Evolutionary conservation across 148 eudicot genomes (phyloP).

Genomic region (Tetragonia tetragonoides): DNA sequence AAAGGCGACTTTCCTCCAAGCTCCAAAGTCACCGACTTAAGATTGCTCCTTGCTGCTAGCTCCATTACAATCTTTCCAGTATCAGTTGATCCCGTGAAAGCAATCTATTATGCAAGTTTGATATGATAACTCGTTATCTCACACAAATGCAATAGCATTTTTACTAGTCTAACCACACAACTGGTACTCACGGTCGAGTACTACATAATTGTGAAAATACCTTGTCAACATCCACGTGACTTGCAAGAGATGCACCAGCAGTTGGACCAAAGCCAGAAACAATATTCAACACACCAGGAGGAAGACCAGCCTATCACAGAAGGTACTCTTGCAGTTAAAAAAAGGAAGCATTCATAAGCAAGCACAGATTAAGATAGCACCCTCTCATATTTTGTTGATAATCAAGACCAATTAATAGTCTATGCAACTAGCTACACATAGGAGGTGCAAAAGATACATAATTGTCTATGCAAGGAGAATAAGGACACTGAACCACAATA

Average conservation of each 20-base stretch:
- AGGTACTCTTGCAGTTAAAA: neutral
- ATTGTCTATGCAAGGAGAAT: neutral
- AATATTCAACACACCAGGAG: conserved; percentile 71
- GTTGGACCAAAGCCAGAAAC: conserved; percentile 75
- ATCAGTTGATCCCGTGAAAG: conserved; percentile 66
- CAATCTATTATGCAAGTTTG: conserved; percentile 31
- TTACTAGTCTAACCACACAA: neutral
- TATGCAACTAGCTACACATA: neutral
- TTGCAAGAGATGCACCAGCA: conserved; percentile 77
- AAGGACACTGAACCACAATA: neutral
- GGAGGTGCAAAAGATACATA: neutral
- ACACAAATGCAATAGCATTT: neutral
- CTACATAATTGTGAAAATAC: conserved; percentile 21
- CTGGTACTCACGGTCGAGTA: neutral
- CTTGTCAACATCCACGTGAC: conserved; percentile 90
- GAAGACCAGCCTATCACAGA: conserved; percentile 63
- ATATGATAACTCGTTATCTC: neutral
- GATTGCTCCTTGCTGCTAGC: conserved; percentile 57
- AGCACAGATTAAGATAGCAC: neutral
- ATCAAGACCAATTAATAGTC: neutral
- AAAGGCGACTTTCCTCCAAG: conserved; percentile 79
- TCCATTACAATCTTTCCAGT: conserved; percentile 56
- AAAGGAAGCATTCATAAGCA: neutral
- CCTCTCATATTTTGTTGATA: neutral
- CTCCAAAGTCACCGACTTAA: conserved; percentile 63